Conservation (phyloP, 805 yeast species). For the Kuraishia capsulata region DNA sequence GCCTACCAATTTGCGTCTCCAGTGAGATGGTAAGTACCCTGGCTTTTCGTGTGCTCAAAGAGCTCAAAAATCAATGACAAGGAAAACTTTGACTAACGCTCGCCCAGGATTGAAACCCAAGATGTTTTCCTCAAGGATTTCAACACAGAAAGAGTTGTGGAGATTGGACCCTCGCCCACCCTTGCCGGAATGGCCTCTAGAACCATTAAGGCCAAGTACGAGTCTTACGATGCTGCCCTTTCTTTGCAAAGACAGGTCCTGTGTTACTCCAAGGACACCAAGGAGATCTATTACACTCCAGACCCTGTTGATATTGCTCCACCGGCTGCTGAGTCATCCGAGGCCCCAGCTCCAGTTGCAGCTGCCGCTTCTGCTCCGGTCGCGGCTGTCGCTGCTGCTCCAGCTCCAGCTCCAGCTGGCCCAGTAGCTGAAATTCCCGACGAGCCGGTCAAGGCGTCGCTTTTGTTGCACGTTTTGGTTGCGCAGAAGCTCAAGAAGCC, state of each 20-base stretch:
- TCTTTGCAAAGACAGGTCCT: conserved; percentile 89
- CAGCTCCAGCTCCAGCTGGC: conserved; percentile 63
- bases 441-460: conserved; percentile 78
- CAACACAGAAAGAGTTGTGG: conserved; percentile 96
- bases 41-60: not conserved
- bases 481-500: conserved; percentile 95
- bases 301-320: conserved; percentile 54
- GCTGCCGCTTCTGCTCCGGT: conserved; percentile 45
- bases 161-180: conserved; percentile 98
- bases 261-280: conserved; percentile 92
- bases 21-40: conserved; percentile 79
- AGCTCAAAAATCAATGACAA: no score
- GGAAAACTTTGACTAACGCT: conserved; percentile 4
- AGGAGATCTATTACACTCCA: conserved; percentile 91
- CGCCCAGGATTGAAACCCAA: conserved; percentile 77
- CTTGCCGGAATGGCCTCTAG: conserved; percentile 98
- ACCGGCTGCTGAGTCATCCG: conserved; percentile 22
- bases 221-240: conserved; percentile 95
- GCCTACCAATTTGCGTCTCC: conserved; percentile 99
- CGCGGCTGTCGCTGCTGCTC: conserved; percentile 49
- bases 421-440: conserved; percentile 83
- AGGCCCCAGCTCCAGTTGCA: conserved; percentile 21
- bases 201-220: conserved; percentile 91
- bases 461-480: conserved; percentile 79
- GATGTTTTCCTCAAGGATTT: conserved; percentile 91